Percentiles rank a stretch among this genome's conserved stretches.
Evolutionary conservation across 139 green algal species (phyloP).

Genomic region (Asterochloris erici): DNA sequence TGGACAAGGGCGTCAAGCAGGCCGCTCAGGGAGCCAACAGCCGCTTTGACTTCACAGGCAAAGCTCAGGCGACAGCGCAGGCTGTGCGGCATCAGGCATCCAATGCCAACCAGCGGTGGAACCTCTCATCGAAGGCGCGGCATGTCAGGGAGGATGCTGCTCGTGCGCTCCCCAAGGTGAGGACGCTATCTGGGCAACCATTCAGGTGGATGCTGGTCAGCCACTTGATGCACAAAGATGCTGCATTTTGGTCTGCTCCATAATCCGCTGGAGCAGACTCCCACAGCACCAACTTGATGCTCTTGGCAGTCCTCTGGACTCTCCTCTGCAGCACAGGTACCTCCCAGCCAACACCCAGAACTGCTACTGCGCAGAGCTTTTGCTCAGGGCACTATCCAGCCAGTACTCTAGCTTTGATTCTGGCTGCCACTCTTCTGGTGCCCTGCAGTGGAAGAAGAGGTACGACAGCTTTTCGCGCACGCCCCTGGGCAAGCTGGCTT

Average conservation of each 20-base stretch:
- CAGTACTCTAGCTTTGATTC: not conserved
- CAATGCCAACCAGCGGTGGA: not conserved
- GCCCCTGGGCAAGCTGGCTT: not conserved
- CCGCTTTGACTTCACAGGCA: slow-evolving; percentile 2
- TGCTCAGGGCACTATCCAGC: not conserved
- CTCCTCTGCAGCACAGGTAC: too few species aligned
- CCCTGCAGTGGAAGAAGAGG: slow-evolving; percentile 6
- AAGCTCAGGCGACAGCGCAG: slow-evolving; percentile 9
- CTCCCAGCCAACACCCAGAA: not conserved
- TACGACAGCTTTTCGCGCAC: slow-evolving; percentile 4
- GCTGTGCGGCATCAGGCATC: not conserved
- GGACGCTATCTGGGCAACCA: not conserved
- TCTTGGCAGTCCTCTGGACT: too few species aligned
- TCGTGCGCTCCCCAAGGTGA: not conserved
- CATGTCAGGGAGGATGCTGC: not conserved
- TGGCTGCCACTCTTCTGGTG: not conserved
- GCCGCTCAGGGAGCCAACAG: not conserved
- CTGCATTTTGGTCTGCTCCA: not conserved
- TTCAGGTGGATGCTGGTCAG: slow-evolving; percentile 1
- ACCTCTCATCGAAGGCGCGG: not conserved
- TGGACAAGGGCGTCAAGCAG: not conserved
- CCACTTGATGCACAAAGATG: not conserved
- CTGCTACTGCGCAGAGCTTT: not conserved
- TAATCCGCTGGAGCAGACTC: too few species aligned
- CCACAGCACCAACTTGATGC: too few species aligned